These are phyloP conservation scores for Buddleja alternifolia DNA, from an alignment of 257 asterid genomes.

Conservation along the genomic window DNA sequence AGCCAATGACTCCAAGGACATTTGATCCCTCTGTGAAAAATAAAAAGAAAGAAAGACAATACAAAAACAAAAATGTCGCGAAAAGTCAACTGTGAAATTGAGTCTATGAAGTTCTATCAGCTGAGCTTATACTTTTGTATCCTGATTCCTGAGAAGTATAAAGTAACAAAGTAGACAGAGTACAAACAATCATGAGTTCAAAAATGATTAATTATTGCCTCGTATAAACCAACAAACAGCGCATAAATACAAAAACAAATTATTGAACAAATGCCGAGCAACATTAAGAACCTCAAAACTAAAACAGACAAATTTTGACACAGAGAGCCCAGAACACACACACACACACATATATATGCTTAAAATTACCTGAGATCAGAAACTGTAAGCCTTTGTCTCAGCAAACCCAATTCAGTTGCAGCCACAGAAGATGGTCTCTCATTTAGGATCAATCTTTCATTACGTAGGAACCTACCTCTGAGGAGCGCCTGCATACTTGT, in stretches of 20 bases:
- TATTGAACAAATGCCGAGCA: background rate
- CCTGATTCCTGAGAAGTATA: background rate
- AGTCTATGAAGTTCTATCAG: background rate
- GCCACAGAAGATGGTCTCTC: constrained; percentile 61
- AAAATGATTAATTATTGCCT: background rate
- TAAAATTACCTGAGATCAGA: constrained; percentile 74
- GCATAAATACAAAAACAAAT: background rate
- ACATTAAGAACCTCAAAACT: background rate
- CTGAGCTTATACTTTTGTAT: background rate
- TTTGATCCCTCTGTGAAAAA: too few species aligned
- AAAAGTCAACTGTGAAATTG: background rate
- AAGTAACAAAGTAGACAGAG: background rate
- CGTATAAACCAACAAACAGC: background rate
- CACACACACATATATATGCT: too few species aligned
- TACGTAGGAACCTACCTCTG: constrained; percentile 76
- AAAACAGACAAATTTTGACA: background rate
- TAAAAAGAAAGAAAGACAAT: too few species aligned
- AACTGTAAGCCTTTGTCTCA: constrained; percentile 75
- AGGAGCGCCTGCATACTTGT: constrained; percentile 66
- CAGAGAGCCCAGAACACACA: background rate
- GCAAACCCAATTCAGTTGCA: constrained; percentile 72
- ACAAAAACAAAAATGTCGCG: background rate
- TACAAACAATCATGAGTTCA: background rate
- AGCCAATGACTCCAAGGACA: too few species aligned
- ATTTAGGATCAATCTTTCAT: constrained; percentile 49